phyloP scores from a whole-genome alignment of 768 basidiomycete genomes.

The Trametes maxima region DNA sequence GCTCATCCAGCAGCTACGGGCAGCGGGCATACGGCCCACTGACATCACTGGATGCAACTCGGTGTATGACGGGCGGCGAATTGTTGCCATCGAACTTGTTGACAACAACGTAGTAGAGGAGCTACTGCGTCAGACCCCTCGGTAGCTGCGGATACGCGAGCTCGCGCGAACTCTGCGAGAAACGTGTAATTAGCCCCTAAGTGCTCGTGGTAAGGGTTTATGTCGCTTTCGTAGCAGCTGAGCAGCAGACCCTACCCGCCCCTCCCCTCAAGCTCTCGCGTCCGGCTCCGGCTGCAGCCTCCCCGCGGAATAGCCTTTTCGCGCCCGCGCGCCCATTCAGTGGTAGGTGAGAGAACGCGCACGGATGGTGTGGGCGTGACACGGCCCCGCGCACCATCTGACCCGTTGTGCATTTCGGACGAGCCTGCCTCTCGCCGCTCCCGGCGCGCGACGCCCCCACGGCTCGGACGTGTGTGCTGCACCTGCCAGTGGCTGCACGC shows the following conservation, averaged over 20 bases:
- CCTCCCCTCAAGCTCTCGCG: not conserved
- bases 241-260: not conserved
- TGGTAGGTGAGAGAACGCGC: conserved; percentile 13
- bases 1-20: too few species aligned
- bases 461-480: not conserved
- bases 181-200: too few species aligned
- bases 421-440: conserved; percentile 9
- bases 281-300: conserved; percentile 7
- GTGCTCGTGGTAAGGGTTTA: too few species aligned
- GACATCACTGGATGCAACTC: too few species aligned
- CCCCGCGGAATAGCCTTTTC: conserved; percentile 23
- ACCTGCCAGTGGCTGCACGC: not conserved
- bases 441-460: conserved; percentile 13
- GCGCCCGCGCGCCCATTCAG: conserved; percentile 6
- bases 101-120: too few species aligned
- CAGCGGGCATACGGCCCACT: too few species aligned
- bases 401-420: conserved; percentile 1
- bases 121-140: too few species aligned
- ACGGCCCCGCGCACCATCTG: conserved; percentile 13
- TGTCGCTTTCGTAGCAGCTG: too few species aligned
- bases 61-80: too few species aligned
- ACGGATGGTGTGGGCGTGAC: conserved; percentile 2
- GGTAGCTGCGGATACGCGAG: too few species aligned
- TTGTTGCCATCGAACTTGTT: too few species aligned
- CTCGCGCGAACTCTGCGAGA: too few species aligned